Conservation (phyloP, 108 stramenopile species). For the Seminavis robusta region DNA sequence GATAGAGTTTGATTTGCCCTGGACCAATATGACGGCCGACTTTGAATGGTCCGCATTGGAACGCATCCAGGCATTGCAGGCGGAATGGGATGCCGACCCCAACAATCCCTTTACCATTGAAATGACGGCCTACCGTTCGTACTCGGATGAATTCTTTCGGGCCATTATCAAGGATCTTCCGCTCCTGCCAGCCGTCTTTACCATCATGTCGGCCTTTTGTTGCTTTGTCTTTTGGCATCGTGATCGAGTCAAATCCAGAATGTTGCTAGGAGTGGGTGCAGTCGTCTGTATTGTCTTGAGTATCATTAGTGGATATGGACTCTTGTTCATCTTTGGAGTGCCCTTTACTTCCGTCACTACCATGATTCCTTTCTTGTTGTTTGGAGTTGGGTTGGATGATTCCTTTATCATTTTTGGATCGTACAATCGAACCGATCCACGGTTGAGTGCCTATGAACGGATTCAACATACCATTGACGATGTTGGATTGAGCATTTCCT, state of each 20-base stretch:
- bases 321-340: not conserved
- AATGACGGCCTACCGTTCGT: not conserved
- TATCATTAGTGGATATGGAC: not conserved
- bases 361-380: not conserved
- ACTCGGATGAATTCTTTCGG: not conserved
- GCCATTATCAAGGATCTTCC: constrained; percentile 1
- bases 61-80: not conserved
- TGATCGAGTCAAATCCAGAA: constrained; percentile 2
- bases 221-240: not conserved
- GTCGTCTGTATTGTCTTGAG: not conserved
- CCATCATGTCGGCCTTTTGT: not conserved
- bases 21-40: not conserved
- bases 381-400: constrained; percentile 3
- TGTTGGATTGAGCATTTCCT: constrained; percentile 17
- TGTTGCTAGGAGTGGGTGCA: not conserved
- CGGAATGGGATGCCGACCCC: not conserved
- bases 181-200: not conserved
- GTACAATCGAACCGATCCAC: not conserved
- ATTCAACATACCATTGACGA: constrained; percentile 16
- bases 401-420: not conserved
- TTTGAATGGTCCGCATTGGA: not conserved
- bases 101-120: constrained; percentile 2
- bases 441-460: not conserved
- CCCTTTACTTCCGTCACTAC: not conserved
- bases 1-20: not conserved